Conservation (phyloP, 345 rosid species). For the Corchorus olitorius region DNA sequence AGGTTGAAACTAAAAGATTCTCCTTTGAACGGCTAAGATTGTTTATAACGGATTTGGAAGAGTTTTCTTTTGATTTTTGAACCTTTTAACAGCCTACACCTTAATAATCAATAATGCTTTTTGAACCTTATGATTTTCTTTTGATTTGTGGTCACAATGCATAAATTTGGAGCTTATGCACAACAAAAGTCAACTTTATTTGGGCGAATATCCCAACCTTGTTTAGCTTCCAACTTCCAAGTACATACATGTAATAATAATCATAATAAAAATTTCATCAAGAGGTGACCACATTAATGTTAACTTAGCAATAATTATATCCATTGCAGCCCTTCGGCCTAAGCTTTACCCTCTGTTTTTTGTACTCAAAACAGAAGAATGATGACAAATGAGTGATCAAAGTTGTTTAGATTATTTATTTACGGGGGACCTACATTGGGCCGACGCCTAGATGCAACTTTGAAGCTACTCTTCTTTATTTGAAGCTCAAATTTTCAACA, state of each 20-base stretch:
- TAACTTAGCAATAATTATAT: conserved; percentile 7
- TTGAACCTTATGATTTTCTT: no score
- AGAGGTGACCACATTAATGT: background rate
- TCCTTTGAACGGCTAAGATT: no score
- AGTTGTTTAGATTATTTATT: background rate
- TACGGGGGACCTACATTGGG: background rate
- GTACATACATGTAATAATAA: background rate
- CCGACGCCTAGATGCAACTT: conserved; percentile 2
- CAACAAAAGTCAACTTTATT: background rate
- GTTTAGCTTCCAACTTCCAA: background rate
- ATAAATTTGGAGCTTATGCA: background rate
- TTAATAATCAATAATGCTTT: background rate
- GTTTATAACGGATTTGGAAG: no score
- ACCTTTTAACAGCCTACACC: no score
- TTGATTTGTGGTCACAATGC: no score
- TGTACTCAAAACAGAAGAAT: background rate
- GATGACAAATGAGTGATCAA: conserved; percentile 7
- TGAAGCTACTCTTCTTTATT: conserved; percentile 1
- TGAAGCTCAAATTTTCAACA: background rate
- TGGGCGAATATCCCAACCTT: background rate
- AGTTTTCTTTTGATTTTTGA: no score
- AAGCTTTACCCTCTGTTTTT: background rate
- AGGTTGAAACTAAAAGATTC: no score
- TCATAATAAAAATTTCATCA: background rate
- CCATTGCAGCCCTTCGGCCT: conserved; percentile 9